Percentiles rank a stretch among this genome's conserved stretches.
Conservation (phyloP, 805 yeast species). For the Teunomyces cretensis region DNA sequence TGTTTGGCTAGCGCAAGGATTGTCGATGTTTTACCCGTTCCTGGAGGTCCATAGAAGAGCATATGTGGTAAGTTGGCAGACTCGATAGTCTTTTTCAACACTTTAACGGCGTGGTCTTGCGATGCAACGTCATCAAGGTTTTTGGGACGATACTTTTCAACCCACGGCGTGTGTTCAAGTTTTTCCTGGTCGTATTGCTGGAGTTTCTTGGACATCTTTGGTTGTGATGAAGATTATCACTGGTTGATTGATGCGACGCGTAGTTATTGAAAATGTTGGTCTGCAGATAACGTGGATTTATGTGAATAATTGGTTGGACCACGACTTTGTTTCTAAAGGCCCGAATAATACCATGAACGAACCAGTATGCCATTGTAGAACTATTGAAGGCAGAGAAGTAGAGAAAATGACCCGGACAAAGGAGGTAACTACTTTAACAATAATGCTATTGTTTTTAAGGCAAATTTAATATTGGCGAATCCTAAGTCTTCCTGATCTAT, state of each 20-base stretch:
- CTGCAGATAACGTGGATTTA: too few relatives aligned
- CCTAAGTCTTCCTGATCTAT: too few relatives aligned
- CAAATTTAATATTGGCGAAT: too few relatives aligned
- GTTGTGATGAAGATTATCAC: background rate
- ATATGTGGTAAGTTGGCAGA: conserved; percentile 88
- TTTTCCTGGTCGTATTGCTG: conserved; percentile 38
- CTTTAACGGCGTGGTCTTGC: conserved; percentile 85
- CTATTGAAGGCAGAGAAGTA: too few relatives aligned
- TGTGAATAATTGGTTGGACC: background rate
- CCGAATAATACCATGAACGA: too few relatives aligned
- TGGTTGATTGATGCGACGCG: background rate
- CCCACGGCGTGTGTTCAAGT: conserved; percentile 77
- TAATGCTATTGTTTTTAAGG: too few relatives aligned
- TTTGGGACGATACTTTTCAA: conserved; percentile 86
- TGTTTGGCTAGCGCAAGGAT: conserved; percentile 80
- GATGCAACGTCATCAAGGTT: conserved; percentile 84
- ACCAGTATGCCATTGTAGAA: too few relatives aligned
- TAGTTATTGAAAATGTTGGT: background rate
- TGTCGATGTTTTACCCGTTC: conserved; percentile 90
- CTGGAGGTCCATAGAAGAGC: conserved; percentile 93
- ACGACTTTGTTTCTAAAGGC: too few relatives aligned
- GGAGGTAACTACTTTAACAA: too few relatives aligned
- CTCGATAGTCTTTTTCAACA: conserved; percentile 72
- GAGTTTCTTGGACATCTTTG: conserved; percentile 9
- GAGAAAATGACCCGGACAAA: too few relatives aligned